These are phyloP conservation scores for Aureobasidium zeae DNA, from an alignment of 2,329 filamentous ascomycete species.

Conservation along the genomic window DNA sequence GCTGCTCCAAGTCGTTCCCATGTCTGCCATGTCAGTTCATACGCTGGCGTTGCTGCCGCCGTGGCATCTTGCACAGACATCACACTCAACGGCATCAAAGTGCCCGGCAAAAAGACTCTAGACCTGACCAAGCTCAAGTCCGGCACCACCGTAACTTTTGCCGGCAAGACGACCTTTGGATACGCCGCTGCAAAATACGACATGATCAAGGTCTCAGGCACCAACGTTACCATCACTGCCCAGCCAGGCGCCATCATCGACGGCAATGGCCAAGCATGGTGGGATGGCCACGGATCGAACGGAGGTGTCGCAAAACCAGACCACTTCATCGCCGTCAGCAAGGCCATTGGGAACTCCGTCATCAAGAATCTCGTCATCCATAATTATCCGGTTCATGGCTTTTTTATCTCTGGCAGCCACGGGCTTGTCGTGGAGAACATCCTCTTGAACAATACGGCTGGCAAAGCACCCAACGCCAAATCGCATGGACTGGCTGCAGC, in stretches of 20 bases:
- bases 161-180: constrained; percentile 33
- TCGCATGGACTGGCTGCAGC: constrained; percentile 30
- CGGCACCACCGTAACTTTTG: constrained; percentile 36
- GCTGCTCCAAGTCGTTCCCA: neutral
- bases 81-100: constrained; percentile 33
- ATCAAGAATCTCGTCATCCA: constrained; percentile 33
- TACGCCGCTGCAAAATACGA: constrained; percentile 33
- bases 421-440: constrained; percentile 31
- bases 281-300: constrained; percentile 40
- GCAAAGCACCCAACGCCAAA: constrained; percentile 28
- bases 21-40: constrained; percentile 9
- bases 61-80: constrained; percentile 36
- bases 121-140: constrained; percentile 33
- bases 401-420: constrained; percentile 29
- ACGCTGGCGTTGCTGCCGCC: constrained; percentile 22
- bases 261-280: constrained; percentile 35
- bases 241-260: constrained; percentile 29
- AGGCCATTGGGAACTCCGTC: constrained; percentile 31
- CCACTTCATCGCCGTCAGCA: constrained; percentile 34
- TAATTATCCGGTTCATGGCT: constrained; percentile 35
- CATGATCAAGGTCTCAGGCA: constrained; percentile 33
- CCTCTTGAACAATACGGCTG: constrained; percentile 33
- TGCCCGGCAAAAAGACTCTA: constrained; percentile 32
- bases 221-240: constrained; percentile 34
- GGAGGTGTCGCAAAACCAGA: constrained; percentile 35